A percentile compares a stretch with the other conserved stretches of the same genome.
Evolutionary conservation across 371 early-diverging fungal genomes (phyloP).

Genomic region (Conidiobolus coronatus): DNA sequence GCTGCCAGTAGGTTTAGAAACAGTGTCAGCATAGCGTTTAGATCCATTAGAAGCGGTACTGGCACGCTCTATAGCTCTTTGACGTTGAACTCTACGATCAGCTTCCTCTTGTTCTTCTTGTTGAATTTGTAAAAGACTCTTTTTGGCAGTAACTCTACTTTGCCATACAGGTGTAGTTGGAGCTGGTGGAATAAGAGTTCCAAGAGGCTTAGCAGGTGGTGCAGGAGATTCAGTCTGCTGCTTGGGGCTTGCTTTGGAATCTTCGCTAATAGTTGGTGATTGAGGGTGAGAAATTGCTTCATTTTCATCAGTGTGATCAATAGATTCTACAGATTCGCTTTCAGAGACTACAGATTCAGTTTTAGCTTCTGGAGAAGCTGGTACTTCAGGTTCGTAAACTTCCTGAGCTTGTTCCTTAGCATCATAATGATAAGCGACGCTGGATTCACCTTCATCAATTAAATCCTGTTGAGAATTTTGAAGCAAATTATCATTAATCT

Average conservation of each 20-base stretch:
- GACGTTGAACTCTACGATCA: conserved; percentile 7
- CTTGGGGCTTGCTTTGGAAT: neutral
- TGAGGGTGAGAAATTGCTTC: neutral
- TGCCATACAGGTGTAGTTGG: conserved; percentile 22
- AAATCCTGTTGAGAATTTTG: no score
- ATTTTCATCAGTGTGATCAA: neutral
- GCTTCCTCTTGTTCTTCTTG: conserved; percentile 42
- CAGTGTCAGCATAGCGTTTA: conserved; percentile 21
- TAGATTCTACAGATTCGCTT: no score
- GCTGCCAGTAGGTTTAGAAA: conserved; percentile 10
- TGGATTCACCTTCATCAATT: no score
- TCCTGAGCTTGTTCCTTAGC: no score
- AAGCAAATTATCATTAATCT: no score
- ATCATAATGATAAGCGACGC: no score
- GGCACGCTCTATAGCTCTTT: conserved; percentile 11
- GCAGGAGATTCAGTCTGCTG: neutral
- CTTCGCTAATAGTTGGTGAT: neutral
- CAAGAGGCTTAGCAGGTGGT: neutral
- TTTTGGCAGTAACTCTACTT: conserved; percentile 26
- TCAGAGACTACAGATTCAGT: no score
- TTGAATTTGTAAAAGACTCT: conserved; percentile 52
- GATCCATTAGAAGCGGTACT: conserved; percentile 7
- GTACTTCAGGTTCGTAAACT: no score
- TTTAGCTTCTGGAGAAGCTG: no score
- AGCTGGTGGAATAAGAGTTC: neutral